Evolutionary conservation across 768 basidiomycete genomes (phyloP).

Genomic region (Harrya chromipes): DNA sequence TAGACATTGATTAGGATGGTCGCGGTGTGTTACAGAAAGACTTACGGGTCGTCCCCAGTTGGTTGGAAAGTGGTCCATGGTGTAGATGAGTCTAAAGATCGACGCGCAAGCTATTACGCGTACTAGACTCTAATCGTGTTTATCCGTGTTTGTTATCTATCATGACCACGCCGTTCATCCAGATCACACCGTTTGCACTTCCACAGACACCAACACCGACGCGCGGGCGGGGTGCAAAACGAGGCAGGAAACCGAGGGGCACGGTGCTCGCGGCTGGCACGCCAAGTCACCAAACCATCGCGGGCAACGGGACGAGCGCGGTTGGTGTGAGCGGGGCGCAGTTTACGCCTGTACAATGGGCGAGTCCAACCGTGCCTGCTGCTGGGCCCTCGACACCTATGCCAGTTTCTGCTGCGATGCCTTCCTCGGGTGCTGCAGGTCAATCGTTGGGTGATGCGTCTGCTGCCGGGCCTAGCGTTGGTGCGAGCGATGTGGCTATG

Average conservation of each 20-base stretch:
- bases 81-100: constrained; percentile 4
- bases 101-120: constrained; percentile 25
- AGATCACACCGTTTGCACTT: constrained; percentile 15
- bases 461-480: neutral
- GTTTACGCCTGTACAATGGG: constrained; percentile 42
- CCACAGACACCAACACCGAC: constrained; percentile 24
- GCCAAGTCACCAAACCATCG: constrained; percentile 10
- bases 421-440: neutral
- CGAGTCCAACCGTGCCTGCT: constrained; percentile 18
- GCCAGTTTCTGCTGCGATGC: constrained; percentile 2
- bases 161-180: constrained; percentile 30
- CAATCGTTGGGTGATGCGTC: constrained; percentile 10
- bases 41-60: constrained; percentile 82
- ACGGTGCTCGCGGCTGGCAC: constrained; percentile 8
- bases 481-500: constrained; percentile 2
- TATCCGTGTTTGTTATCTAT: constrained; percentile 12
- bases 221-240: constrained; percentile 26
- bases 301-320: neutral
- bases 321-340: constrained; percentile 1
- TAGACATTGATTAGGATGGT: neutral
- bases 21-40: neutral
- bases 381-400: constrained; percentile 11
- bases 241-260: constrained; percentile 25
- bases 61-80: constrained; percentile 81
- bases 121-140: constrained; percentile 17